A percentile compares a stretch with the other conserved stretches of the same genome.
Evolutionary conservation across 257 asterid genomes (phyloP).

Genomic region (Linaria vulgaris): DNA sequence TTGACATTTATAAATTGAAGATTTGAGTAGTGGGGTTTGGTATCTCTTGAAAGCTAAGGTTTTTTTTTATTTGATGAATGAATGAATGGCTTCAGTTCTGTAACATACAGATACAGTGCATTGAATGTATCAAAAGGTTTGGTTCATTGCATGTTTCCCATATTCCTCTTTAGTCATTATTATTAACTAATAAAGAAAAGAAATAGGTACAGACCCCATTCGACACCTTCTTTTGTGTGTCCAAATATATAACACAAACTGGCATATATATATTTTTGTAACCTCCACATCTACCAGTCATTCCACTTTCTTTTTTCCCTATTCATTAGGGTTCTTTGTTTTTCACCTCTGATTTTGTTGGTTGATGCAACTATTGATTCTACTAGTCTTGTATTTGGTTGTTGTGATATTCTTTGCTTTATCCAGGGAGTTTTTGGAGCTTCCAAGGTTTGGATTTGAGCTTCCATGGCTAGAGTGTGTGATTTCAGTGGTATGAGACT

Average conservation of each 20-base stretch:
- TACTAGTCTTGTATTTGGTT: conserved; percentile 21
- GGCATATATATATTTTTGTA: conserved; percentile 6
- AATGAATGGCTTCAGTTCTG: not conserved
- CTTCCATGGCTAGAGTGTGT: conserved; percentile 70
- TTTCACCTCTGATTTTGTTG: conserved; percentile 29
- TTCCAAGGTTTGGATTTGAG: conserved; percentile 38
- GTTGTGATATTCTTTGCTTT: conserved; percentile 57
- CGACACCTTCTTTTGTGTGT: conserved; percentile 17
- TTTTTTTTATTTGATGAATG: too few relatives aligned
- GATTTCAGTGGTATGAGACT: conserved; percentile 72
- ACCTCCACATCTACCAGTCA: conserved; percentile 14
- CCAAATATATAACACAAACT: not conserved
- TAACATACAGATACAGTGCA: conserved; percentile 44
- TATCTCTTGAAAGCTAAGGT: conserved; percentile 28
- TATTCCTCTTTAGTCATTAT: conserved; percentile 21
- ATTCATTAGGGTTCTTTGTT: conserved; percentile 58
- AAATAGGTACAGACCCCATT: conserved; percentile 36
- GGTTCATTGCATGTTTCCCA: conserved; percentile 64
- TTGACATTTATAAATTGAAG: too few relatives aligned
- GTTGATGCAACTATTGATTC: conserved; percentile 57
- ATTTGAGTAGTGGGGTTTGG: conserved; percentile 35
- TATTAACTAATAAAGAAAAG: conserved; percentile 17
- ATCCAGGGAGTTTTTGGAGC: conserved; percentile 54
- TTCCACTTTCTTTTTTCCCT: conserved; percentile 71
- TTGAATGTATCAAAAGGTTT: conserved; percentile 47